Evolutionary conservation across 2,329 filamentous ascomycete genomes (phyloP).

Genomic region (Pseudocercospora crystallina): DNA sequence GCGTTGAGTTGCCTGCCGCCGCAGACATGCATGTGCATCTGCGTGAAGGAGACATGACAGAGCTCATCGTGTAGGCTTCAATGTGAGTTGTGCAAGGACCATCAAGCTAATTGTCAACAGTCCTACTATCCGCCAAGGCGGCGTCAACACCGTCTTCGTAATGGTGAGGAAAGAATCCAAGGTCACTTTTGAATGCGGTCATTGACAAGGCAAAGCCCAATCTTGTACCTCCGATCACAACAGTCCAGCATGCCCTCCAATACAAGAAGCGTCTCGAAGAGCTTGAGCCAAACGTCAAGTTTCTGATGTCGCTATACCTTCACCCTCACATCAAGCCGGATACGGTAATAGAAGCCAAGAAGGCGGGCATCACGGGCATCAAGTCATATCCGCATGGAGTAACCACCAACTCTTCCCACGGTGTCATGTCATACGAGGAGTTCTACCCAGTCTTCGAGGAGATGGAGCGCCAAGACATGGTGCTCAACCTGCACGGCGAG

Average conservation of each 20-base stretch:
- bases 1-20: conserved; percentile 49
- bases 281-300: conserved; percentile 51
- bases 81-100: background rate
- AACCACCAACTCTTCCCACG: conserved; percentile 62
- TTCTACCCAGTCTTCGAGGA: conserved; percentile 82
- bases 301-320: conserved; percentile 54
- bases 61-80: conserved; percentile 41
- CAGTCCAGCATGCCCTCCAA: conserved; percentile 47
- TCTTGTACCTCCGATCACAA: conserved; percentile 52
- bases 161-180: conserved; percentile 42
- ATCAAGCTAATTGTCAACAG: conserved; percentile 27
- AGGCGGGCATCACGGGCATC: conserved; percentile 69
- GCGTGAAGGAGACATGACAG: conserved; percentile 53
- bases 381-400: conserved; percentile 66
- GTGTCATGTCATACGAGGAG: conserved; percentile 66
- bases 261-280: conserved; percentile 46
- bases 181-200: background rate
- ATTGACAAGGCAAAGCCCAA: conserved; percentile 42
- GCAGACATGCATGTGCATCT: conserved; percentile 55
- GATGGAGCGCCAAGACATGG: conserved; percentile 79
- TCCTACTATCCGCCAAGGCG: conserved; percentile 51
- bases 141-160: conserved; percentile 55
- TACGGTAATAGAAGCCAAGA: conserved; percentile 68
- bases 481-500: conserved; percentile 95
- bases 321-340: conserved; percentile 50